Evolutionary conservation across 805 yeast species (phyloP), one percentile per base, ranked within the genome.

Genomic region (Wickerhamomyces subpelliculosus): DNA sequence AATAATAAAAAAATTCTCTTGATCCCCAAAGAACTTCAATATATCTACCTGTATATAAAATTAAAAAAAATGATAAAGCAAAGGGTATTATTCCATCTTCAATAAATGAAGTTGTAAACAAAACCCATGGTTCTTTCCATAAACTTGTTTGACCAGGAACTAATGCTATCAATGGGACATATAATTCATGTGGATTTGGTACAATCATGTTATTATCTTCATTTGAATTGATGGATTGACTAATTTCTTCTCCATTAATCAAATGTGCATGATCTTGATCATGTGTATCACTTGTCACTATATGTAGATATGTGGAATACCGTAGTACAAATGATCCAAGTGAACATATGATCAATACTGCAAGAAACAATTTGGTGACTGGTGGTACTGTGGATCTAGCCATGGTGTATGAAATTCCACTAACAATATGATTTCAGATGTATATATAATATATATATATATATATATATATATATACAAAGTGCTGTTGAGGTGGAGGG

Each of bases 21-120:
- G 70, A 46, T 2, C 78, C 74, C 81, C 82, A 76, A 27, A 69
- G 58, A 26, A 61, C 62, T 47, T 77, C 82, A 45, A 75, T 63
- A 59, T 75, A 77, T 37, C 66, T 60, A 4, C 78, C 80, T 11
- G 76, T 68, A 47, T 71, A 73, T 37, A 67, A 59, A 11, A 73
- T 47, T 13, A 70, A 54, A 18, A 64, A 40, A 18, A 65, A 48
- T 18, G 72, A 58, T 8, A 64, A 47, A 7, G 62, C 32, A 11
- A 69, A 60, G 4, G 70, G 60, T 12, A 70, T 30, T 16, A 70
- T 36, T 27, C 62, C 63, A 32, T 65, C 68, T 39, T 74, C 80
- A 16, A 72, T 66, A 39, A 74, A 65, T 13, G 69, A 47, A 16
- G 70, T 51, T 4, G 78, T 71, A 25, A 72, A 32, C 10, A 75